Conservation (phyloP, 495 filamentous ascomycete genomes). For the Aeminium ludgeri region DNA sequence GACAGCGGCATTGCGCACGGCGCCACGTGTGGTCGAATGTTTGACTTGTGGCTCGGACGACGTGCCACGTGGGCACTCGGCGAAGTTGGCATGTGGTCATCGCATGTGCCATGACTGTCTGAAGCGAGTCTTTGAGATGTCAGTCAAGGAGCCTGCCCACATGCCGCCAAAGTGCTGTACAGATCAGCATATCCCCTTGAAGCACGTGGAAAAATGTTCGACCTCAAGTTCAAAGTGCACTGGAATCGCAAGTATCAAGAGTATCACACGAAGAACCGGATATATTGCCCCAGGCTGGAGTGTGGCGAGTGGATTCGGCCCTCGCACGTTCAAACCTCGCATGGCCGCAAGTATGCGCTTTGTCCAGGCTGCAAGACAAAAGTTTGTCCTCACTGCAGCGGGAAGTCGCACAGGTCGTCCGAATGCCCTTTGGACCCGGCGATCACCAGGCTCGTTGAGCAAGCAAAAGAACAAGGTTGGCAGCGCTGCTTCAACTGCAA, state of each 20-base stretch:
- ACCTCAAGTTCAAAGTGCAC: slow-evolving; percentile 48
- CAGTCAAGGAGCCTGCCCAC: slow-evolving; percentile 53
- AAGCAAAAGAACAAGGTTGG: slow-evolving; percentile 56
- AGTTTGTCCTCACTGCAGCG: slow-evolving; percentile 57
- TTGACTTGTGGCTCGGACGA: slow-evolving; percentile 51
- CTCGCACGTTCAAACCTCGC: slow-evolving; percentile 36
- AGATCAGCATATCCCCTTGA: slow-evolving; percentile 49
- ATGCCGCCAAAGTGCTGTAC: slow-evolving; percentile 74
- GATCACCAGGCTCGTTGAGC: slow-evolving; percentile 43
- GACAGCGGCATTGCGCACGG: slow-evolving; percentile 3
- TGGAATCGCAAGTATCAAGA: slow-evolving; percentile 68
- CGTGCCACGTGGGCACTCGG: slow-evolving; percentile 38
- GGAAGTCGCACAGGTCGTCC: slow-evolving; percentile 47
- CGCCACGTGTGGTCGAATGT: slow-evolving; percentile 35
- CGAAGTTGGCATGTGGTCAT: slow-evolving; percentile 57
- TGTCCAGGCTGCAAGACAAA: slow-evolving; percentile 55
- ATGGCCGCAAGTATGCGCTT: slow-evolving; percentile 36
- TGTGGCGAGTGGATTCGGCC: slow-evolving; percentile 68
- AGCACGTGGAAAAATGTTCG: slow-evolving; percentile 62
- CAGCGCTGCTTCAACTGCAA: slow-evolving; percentile 61
- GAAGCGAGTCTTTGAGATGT: slow-evolving; percentile 51
- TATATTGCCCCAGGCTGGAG: slow-evolving; percentile 52
- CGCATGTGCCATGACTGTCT: slow-evolving; percentile 64
- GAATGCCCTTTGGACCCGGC: slow-evolving; percentile 60
- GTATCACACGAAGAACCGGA: slow-evolving; percentile 52